Percentiles rank a stretch among this genome's conserved stretches.
Evolutionary conservation across 306 rosid species (phyloP).

Genomic region (Gastrolobium bilobum): DNA sequence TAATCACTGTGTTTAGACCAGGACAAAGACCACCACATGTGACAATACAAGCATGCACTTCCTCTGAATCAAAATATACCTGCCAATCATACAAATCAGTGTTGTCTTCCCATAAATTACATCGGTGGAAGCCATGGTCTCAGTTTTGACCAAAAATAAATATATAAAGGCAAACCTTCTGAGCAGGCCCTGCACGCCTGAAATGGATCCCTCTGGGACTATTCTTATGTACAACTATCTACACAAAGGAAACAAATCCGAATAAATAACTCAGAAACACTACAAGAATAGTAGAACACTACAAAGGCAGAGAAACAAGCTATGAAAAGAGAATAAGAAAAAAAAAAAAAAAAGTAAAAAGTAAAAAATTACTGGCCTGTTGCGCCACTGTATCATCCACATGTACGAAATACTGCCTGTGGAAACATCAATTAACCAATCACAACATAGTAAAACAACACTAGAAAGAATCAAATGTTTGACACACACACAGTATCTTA

Average conservation of each 20-base stretch:
- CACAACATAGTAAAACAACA: background rate
- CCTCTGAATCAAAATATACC: slow-evolving; percentile 86
- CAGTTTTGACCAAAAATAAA: background rate
- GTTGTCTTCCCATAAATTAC: background rate
- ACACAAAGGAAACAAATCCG: slow-evolving; percentile 23
- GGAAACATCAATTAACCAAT: slow-evolving; percentile 30
- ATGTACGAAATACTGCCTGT: slow-evolving; percentile 92
- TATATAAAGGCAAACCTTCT: slow-evolving; percentile 55
- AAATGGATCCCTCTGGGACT: slow-evolving; percentile 91
- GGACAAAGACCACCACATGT: slow-evolving; percentile 99
- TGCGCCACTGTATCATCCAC: slow-evolving; percentile 76
- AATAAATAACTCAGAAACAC: slow-evolving; percentile 22
- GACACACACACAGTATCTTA: slow-evolving; percentile 43
- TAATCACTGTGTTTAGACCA: slow-evolving; percentile 94
- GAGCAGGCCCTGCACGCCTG: slow-evolving; percentile 93
- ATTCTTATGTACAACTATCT: slow-evolving; percentile 81
- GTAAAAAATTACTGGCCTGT: slow-evolving; percentile 48
- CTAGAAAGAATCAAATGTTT: background rate
- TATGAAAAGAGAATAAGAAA: background rate
- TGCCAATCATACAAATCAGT: slow-evolving; percentile 46
- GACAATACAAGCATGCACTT: slow-evolving; percentile 86
- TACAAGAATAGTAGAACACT: background rate
- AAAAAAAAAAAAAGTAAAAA: background rate
- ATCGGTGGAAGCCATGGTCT: background rate
- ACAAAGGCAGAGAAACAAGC: background rate